Evolutionary conservation across 441 rosid genomes (phyloP).

Genomic region (Pelargonium fulgidum): DNA sequence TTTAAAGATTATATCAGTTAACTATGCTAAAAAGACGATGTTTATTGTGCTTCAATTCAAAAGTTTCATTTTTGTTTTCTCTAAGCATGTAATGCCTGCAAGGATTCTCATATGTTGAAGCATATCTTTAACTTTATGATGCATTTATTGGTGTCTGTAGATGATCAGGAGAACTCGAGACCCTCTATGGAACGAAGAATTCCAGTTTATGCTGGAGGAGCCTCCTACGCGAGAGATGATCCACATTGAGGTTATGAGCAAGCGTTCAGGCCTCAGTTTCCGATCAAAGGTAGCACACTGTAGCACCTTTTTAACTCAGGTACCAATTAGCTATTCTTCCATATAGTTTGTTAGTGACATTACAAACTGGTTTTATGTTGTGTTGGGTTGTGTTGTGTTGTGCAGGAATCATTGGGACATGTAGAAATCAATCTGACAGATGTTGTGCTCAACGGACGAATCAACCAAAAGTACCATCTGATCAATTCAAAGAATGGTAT

Average conservation of each 20-base stretch:
- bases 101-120: conserved; percentile 3
- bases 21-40: too few relatives aligned
- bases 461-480: conserved; percentile 73
- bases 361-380: neutral
- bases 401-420: conserved; percentile 70
- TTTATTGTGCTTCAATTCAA: too few relatives aligned
- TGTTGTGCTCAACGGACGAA: conserved; percentile 72
- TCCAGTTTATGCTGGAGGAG: conserved; percentile 70
- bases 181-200: conserved; percentile 87
- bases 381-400: neutral
- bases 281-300: conserved; percentile 48
- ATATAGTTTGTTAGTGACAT: neutral
- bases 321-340: neutral
- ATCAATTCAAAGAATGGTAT: conserved; percentile 75
- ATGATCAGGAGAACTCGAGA: conserved; percentile 58
- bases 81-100: neutral
- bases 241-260: conserved; percentile 67
- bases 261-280: conserved; percentile 54
- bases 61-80: too few relatives aligned
- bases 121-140: neutral
- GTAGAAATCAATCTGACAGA: conserved; percentile 74
- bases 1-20: too few relatives aligned
- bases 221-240: conserved; percentile 78
- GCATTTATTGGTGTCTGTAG: conserved; percentile 29
- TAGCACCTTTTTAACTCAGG: neutral